phyloP scores from a whole-genome alignment of 2,329 filamentous ascomycete species.

The Monilinia aucupariae region DNA sequence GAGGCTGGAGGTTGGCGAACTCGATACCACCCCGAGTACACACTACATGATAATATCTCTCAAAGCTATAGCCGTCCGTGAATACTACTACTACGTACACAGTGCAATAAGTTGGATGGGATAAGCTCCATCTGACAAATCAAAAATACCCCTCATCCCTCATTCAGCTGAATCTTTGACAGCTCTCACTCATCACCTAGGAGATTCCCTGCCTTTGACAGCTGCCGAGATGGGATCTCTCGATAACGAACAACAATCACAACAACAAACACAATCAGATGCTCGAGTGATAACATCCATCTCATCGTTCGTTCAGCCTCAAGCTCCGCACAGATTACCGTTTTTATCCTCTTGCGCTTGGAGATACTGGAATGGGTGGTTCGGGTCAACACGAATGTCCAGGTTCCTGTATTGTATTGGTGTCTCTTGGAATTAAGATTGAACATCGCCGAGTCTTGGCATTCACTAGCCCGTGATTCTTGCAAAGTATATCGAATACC shows the following conservation, averaged over 20 bases:
- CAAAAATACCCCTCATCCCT: slow-evolving; percentile 1
- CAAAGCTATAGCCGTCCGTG: slow-evolving; percentile 1
- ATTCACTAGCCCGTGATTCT: no score
- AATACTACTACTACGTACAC: no score
- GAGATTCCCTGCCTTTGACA: neutral
- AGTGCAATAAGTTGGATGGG: neutral
- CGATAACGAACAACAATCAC: neutral
- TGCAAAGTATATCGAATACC: no score
- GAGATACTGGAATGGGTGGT: no score
- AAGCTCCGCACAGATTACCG: neutral
- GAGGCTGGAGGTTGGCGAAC: no score
- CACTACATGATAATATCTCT: no score
- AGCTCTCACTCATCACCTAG: neutral
- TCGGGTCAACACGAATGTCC: neutral
- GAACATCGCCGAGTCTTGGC: no score
- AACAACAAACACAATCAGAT: neutral
- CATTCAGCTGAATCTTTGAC: slow-evolving; percentile 8
- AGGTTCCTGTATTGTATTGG: no score
- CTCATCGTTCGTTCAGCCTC: neutral
- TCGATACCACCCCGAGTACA: no score
- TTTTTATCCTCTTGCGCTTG: no score
- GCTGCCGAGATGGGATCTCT: neutral
- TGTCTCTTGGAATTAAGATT: no score
- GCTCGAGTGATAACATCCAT: no score
- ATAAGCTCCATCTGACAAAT: neutral